Percentiles rank a stretch among this genome's conserved stretches.
Evolutionary conservation across 176 grass and related monocot species (phyloP).

Genomic region (Poa pratensis): DNA sequence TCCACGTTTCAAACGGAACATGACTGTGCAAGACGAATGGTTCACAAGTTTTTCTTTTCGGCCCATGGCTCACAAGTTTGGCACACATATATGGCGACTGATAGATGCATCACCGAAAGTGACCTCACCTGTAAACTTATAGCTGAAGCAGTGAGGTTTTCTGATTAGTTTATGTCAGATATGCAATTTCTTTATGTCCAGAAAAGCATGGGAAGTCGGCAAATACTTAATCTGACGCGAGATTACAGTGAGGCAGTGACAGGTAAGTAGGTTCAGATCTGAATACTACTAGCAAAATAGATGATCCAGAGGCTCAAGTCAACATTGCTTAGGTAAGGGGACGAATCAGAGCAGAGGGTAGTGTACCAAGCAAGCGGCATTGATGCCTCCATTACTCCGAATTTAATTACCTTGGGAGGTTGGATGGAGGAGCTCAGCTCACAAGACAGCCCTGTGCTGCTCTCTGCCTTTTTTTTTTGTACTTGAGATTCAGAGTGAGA

Average conservation of each 20-base stretch:
- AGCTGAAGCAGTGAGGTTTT: not conserved
- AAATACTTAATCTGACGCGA: not conserved
- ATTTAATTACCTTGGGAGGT: constrained; percentile 56
- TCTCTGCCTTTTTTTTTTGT: not conserved
- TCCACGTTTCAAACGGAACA: not conserved
- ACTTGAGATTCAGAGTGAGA: constrained; percentile 15
- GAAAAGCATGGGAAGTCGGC: not conserved
- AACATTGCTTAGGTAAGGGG: constrained; percentile 53
- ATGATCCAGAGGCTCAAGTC: constrained; percentile 50
- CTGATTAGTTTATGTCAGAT: not conserved
- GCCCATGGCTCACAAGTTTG: not conserved
- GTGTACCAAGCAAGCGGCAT: constrained; percentile 51
- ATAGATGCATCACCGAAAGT: not conserved
- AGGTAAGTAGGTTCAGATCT: constrained; percentile 32
- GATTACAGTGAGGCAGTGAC: constrained; percentile 36
- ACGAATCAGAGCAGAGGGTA: constrained; percentile 33
- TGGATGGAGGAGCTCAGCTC: constrained; percentile 35
- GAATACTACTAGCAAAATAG: not conserved
- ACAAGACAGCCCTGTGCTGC: constrained; percentile 46
- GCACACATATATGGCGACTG: constrained; percentile 10
- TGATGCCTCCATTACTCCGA: constrained; percentile 55
- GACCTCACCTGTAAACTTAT: constrained; percentile 6
- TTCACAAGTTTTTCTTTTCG: not conserved
- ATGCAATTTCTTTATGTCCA: not conserved
- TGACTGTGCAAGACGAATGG: not conserved